phyloP scores from a whole-genome alignment of 1,284 basidiomycete species.

The Athelia sp. region DNA sequence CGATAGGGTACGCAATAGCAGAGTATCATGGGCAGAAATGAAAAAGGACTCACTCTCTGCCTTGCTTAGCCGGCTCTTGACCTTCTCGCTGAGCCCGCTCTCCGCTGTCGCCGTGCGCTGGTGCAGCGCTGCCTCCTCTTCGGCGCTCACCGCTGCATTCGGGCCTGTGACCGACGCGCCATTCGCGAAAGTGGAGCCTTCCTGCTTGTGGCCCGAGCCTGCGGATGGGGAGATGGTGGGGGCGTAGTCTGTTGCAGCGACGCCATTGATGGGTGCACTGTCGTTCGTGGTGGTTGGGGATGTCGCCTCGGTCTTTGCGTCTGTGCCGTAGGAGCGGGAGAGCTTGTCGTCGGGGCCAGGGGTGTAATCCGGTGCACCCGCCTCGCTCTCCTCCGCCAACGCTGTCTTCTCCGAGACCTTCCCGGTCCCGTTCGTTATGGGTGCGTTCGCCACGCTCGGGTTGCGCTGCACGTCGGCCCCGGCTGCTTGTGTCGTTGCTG shows the following conservation, averaged over 20 bases:
- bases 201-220: too few species aligned
- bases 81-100: conserved; percentile 37
- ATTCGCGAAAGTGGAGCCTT: conserved; percentile 41
- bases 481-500: conserved; percentile 2
- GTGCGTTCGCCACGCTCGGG: not conserved
- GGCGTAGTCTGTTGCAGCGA: not conserved
- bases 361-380: not conserved
- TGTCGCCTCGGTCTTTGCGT: too few species aligned
- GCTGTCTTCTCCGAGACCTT: not conserved
- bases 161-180: conserved; percentile 45
- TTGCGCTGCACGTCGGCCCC: not conserved
- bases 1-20: too few species aligned
- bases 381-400: not conserved
- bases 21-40: too few species aligned
- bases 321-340: not conserved
- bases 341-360: not conserved
- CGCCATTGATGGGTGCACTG: too few species aligned
- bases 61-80: conserved; percentile 41
- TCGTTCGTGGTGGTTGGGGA: not conserved
- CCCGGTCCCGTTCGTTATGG: not conserved
- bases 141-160: conserved; percentile 19
- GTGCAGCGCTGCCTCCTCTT: conserved; percentile 27
- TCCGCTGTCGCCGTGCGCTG: conserved; percentile 35
- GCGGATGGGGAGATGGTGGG: not conserved
- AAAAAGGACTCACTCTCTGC: conserved; percentile 39